Evolutionary conservation across 352 stramenopile genomes (phyloP), one percentile per base, ranked within the genome.

Genomic region (Phytophthora capsici): DNA sequence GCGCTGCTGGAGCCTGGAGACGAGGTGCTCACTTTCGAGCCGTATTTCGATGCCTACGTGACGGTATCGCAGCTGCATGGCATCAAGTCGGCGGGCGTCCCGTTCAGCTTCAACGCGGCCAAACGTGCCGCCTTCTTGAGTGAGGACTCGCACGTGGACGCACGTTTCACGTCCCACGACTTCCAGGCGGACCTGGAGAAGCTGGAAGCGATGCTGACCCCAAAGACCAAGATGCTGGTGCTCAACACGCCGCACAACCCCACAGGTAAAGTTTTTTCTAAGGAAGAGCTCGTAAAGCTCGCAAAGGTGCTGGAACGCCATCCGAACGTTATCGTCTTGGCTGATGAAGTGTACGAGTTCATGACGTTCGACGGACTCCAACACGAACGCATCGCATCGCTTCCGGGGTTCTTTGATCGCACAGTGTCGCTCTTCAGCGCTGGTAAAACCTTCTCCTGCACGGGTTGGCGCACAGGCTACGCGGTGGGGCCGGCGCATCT

Each of bases 231-330:
- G 61, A 91, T 98, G 57, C 77, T 99, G 45, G 87, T 99, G 50
- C 83, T 99, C 41, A 99, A 99, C 75, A 99, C 95, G 43, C 98
- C 98, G 26, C 98, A 99, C 84, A 99, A 99, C 75, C 98, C 98
- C 6, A 99, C 97, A 19, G 98, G 98, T 26, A 99, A 99, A 75
- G 94, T 99, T 8, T 98, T 99, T 66, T 90, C 89, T 4, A 67
- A 67, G n/a, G 58, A 78, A 8, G 98, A 99, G 83, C 90, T 99
- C 57, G 71, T 97, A 38, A 72, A 78, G 8, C 96, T 99, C 60
- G 94, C 93, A 7, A 38, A 78, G 1, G 80, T 98, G 23, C 63
- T 98, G 43, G 22, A 83, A 28, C 85, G 78, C 38, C 80, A 98
- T 76, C 94, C 94, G 25, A 69, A 97, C 30, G 73, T 96, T 17